Percentiles rank a stretch among this genome's conserved stretches.
phyloP scores from a whole-genome alignment of 768 basidiomycete species.

The Leucocoprinus leucothites region DNA sequence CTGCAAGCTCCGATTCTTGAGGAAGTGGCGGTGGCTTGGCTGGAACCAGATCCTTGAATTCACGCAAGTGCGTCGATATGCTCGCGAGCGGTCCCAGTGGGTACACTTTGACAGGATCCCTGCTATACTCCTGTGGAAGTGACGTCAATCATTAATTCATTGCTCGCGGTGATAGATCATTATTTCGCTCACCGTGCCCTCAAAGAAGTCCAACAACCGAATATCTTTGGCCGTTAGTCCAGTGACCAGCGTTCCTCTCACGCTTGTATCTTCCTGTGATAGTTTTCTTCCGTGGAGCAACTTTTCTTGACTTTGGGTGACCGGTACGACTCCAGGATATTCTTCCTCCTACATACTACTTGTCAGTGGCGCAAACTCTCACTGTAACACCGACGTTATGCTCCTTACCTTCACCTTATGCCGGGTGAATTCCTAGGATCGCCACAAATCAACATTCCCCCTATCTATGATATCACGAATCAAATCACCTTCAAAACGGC shows the following conservation, averaged over 20 bases:
- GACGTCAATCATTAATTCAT: constrained; percentile 1
- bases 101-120: constrained; percentile 50
- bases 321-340: constrained; percentile 82
- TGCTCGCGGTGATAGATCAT: too few species aligned
- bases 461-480: neutral
- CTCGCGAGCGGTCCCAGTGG: constrained; percentile 45
- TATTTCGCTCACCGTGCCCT: constrained; percentile 58
- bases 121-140: constrained; percentile 66
- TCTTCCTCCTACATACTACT: constrained; percentile 49
- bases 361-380: neutral
- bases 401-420: constrained; percentile 65
- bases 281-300: constrained; percentile 47
- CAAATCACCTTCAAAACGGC: constrained; percentile 67
- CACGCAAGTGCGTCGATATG: constrained; percentile 26
- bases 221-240: constrained; percentile 71
- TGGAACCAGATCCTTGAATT: constrained; percentile 31
- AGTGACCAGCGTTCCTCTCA: constrained; percentile 74
- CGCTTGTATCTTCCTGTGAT: constrained; percentile 58
- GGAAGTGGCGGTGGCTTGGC: constrained; percentile 41
- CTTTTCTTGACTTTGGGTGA: constrained; percentile 35
- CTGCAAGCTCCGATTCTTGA: constrained; percentile 25
- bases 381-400: neutral
- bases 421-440: constrained; percentile 67
- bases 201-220: constrained; percentile 71
- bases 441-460: constrained; percentile 1